Conservation (phyloP, 2,329 filamentous ascomycete species). For the Cercospora nicotianae region DNA sequence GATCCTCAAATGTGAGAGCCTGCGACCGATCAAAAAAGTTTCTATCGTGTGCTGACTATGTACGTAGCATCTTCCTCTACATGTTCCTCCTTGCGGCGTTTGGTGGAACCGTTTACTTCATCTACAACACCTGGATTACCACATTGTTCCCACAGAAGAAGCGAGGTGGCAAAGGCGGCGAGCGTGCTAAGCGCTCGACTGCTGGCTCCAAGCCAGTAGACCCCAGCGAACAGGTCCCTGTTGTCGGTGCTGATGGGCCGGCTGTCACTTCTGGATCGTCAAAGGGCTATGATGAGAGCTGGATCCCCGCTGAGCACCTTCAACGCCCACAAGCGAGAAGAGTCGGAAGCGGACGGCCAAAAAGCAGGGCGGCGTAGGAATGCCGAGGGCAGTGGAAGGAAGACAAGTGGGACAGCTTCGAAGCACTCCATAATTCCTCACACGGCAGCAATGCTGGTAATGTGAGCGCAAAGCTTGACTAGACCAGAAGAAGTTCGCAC, state of each 20-base stretch:
- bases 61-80: slow-evolving; percentile 88
- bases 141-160: slow-evolving; percentile 87
- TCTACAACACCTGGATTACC: slow-evolving; percentile 98
- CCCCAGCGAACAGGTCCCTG: slow-evolving; percentile 56
- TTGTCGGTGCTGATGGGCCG: slow-evolving; percentile 69
- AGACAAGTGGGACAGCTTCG: neutral
- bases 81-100: slow-evolving; percentile 80
- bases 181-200: slow-evolving; percentile 62
- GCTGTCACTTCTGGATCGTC: slow-evolving; percentile 64
- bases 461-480: neutral
- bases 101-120: slow-evolving; percentile 82
- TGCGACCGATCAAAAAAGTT: neutral
- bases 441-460: neutral
- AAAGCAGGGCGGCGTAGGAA: slow-evolving; percentile 42
- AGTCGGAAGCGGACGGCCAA: slow-evolving; percentile 54
- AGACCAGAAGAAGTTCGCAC: neutral
- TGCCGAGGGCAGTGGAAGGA: neutral
- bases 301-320: slow-evolving; percentile 88
- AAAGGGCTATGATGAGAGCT: slow-evolving; percentile 84
- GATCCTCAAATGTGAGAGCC: slow-evolving; percentile 86
- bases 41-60: slow-evolving; percentile 4
- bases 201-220: slow-evolving; percentile 69
- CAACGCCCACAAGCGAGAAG: slow-evolving; percentile 73
- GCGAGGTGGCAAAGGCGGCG: slow-evolving; percentile 60
- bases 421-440: neutral